Evolutionary conservation across 2,329 filamentous ascomycete genomes (phyloP).

Genomic region (Alternaria metachromatica): DNA sequence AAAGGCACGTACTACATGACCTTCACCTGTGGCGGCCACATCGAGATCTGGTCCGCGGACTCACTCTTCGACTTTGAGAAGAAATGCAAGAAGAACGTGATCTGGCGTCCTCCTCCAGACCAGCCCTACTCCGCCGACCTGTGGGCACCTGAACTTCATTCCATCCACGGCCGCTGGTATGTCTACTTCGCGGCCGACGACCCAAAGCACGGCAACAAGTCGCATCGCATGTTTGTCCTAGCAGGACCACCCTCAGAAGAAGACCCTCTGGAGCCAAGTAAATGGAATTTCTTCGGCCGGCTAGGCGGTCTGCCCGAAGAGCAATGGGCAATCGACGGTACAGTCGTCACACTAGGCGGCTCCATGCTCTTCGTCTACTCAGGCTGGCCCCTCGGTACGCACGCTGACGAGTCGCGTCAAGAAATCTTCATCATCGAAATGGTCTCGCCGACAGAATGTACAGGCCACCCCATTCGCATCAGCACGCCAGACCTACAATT

Average conservation of each 20-base stretch:
- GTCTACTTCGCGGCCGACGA: slow-evolving; percentile 58
- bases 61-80: slow-evolving; percentile 51
- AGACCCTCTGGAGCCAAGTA: slow-evolving; percentile 36
- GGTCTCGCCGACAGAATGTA: slow-evolving; percentile 44
- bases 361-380: slow-evolving; percentile 55
- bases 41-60: slow-evolving; percentile 54
- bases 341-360: slow-evolving; percentile 50
- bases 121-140: slow-evolving; percentile 55
- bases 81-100: slow-evolving; percentile 45
- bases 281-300: slow-evolving; percentile 53
- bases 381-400: slow-evolving; percentile 52
- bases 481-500: slow-evolving; percentile 50
- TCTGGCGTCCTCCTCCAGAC: slow-evolving; percentile 54
- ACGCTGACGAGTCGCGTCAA: slow-evolving; percentile 48
- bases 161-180: slow-evolving; percentile 60
- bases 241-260: slow-evolving; percentile 47
- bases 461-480: slow-evolving; percentile 48
- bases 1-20: slow-evolving; percentile 56
- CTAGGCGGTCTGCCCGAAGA: slow-evolving; percentile 50
- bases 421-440: slow-evolving; percentile 55
- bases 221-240: slow-evolving; percentile 56
- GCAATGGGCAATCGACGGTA: slow-evolving; percentile 59
- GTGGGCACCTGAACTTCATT: slow-evolving; percentile 65
- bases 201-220: slow-evolving; percentile 52
- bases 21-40: slow-evolving; percentile 53